phyloP scores from a whole-genome alignment of 1,284 basidiomycete species.

The Phylloporus gajari region DNA sequence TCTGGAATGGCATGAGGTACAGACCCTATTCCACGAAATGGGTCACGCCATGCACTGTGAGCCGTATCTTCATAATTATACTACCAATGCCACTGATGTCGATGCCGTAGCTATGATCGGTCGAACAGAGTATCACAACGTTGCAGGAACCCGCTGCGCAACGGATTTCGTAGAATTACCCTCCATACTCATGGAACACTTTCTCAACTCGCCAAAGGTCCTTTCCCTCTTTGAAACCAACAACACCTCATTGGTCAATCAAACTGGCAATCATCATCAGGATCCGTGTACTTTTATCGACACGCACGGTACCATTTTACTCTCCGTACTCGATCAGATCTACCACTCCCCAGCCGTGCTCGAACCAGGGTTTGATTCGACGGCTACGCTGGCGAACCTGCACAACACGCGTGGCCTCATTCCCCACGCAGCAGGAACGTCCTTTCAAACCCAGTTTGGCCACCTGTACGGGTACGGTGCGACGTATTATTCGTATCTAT shows the following conservation, averaged over 20 bases:
- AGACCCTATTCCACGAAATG: conserved; percentile 99
- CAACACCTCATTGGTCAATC: conserved; percentile 53
- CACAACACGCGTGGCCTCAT: conserved; percentile 81
- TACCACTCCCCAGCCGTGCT: conserved; percentile 84
- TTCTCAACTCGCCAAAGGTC: conserved; percentile 86
- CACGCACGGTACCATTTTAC: conserved; percentile 90
- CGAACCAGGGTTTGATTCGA: conserved; percentile 74
- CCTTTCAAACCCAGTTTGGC: conserved; percentile 95
- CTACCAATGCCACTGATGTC: conserved; percentile 27
- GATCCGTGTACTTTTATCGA: conserved; percentile 83
- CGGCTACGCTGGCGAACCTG: conserved; percentile 69
- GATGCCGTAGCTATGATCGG: conserved; percentile 89
- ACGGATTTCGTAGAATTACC: conserved; percentile 99
- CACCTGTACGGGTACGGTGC: conserved; percentile 97
- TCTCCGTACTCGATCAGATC: conserved; percentile 89
- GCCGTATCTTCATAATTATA: conserved; percentile 45
- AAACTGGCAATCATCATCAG: conserved; percentile 68
- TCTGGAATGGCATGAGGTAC: conserved; percentile 93
- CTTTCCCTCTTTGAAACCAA: conserved; percentile 79
- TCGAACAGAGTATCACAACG: conserved; percentile 96
- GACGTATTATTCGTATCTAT: conserved; percentile 97
- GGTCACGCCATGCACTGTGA: conserved; percentile 99
- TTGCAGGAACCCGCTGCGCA: conserved; percentile 97
- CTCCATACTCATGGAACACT: conserved; percentile 98
- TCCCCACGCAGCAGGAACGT: conserved; percentile 83